These are phyloP conservation scores for Arthroderma sp. DNA, from an alignment of 2,329 filamentous ascomycete genomes.

Conservation along the genomic window DNA sequence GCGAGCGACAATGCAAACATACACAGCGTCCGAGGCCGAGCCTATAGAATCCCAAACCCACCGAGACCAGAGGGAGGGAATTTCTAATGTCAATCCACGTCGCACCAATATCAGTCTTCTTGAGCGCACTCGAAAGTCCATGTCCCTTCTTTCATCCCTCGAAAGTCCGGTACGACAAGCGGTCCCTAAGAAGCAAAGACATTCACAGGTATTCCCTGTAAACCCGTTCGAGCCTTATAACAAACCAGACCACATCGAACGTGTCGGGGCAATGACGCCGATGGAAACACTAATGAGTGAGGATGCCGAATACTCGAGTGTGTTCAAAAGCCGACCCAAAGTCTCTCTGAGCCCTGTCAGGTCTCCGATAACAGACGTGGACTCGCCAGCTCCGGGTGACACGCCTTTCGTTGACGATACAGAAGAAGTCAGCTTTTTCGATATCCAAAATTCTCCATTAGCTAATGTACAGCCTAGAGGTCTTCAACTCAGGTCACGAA, in stretches of 20 bases:
- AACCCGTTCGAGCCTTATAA: conserved; percentile 45
- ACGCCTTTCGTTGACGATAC: conserved; percentile 3
- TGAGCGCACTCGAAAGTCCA: conserved; percentile 70
- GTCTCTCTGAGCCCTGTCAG: conserved; percentile 59
- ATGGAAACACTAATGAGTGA: conserved; percentile 57
- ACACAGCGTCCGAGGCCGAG: too few species aligned
- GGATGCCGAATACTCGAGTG: conserved; percentile 62
- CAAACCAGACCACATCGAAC: conserved; percentile 14
- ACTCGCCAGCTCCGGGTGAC: conserved; percentile 18
- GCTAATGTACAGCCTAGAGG: background rate
- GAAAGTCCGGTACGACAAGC: conserved; percentile 13
- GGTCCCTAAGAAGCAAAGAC: conserved; percentile 17
- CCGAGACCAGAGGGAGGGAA: too few species aligned
- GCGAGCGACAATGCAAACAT: too few species aligned
- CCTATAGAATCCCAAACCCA: too few species aligned
- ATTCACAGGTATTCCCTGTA: conserved; percentile 34
- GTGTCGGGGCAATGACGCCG: conserved; percentile 36
- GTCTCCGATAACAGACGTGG: background rate
- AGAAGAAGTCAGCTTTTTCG: conserved; percentile 3
- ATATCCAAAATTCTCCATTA: conserved; percentile 7
- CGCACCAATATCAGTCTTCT: conserved; percentile 38
- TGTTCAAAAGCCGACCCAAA: conserved; percentile 74
- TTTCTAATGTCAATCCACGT: too few species aligned
- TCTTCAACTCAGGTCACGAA: too few species aligned
- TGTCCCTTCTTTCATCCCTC: conserved; percentile 46